Base-by-base conservation (phyloP, 1,284 basidiomycete genomes). In the Exsudoporus floridanus region DNA sequence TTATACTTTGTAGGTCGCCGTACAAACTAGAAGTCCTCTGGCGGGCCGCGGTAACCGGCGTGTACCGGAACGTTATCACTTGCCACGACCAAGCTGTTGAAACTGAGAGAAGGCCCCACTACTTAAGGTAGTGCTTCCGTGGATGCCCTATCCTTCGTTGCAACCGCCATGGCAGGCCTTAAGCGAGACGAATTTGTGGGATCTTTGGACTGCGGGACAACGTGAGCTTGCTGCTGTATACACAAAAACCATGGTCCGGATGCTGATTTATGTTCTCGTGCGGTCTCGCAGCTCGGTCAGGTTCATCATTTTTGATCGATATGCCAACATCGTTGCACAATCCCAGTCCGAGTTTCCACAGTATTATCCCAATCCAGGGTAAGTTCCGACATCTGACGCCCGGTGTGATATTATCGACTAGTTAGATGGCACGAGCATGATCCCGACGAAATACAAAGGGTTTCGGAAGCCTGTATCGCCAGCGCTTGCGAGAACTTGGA, bases 351-450 rank as follows among this genome's bases (percentile, higher is more conserved):
- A 97, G 70, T 96, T 95, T 67, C 84, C 90, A 44, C 94, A 96
- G 67, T 92, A 95, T 70, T 93, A 92, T 65, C 90, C 91, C 3
- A 77, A 92, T 64, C 91, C 92, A 7, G 91, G 93, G 88, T 87
- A 57, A 60, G 81, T 73, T 31, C 45, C 21, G 33, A 33, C 31
- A 27, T 50, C 38, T 38, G 28, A 37, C 27, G 8, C 21, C 28
- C 21, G 12, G 39, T 37, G 2, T 41, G 7, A 41, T 30, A n/a
- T 38, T 43, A 16, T 7, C 14, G 25, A 44, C 19, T 2, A 14
- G 18, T 38, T 53, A 61, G 92, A 85, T 98, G 96, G 96, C 96
- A 98, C 70, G 94, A 96, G 60, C 97, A 99, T 71, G 89, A 97
- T 67, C 84, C 93, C 1, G 76, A 82, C 44, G 93, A 95, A 67